These are phyloP conservation scores for Pneumocystis jirovecii DNA, from an alignment of 1,139 yeast species.

Conservation along the genomic window DNA sequence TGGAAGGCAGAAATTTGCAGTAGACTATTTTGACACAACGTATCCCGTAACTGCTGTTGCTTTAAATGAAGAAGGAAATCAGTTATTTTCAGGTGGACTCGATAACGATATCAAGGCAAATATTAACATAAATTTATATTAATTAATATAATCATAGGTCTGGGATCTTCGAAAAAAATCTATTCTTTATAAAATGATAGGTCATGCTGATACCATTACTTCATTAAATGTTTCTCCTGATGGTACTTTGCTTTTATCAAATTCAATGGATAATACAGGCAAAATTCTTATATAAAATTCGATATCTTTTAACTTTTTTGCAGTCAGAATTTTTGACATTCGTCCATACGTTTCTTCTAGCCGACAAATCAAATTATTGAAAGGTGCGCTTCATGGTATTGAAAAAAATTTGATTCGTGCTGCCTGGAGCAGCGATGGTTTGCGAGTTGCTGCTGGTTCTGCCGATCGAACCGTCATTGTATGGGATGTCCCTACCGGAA, in stretches of 20 bases:
- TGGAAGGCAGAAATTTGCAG: slow-evolving; percentile 35
- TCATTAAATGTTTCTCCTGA: slow-evolving; percentile 36
- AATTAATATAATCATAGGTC: not conserved
- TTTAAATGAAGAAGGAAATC: slow-evolving; percentile 26
- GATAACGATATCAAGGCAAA: slow-evolving; percentile 43
- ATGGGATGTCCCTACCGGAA: slow-evolving; percentile 47
- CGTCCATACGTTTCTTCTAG: slow-evolving; percentile 30
- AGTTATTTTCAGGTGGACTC: slow-evolving; percentile 47
- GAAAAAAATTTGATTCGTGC: slow-evolving; percentile 42
- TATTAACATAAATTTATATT: not conserved
- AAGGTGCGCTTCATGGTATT: slow-evolving; percentile 42
- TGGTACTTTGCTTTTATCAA: slow-evolving; percentile 36
- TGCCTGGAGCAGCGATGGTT: slow-evolving; percentile 29
- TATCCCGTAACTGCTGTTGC: slow-evolving; percentile 49
- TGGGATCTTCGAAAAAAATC: slow-evolving; percentile 25
- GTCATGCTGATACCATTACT: slow-evolving; percentile 40
- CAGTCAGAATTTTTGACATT: slow-evolving; percentile 41
- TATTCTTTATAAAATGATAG: slow-evolving; percentile 26
- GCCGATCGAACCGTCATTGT: slow-evolving; percentile 42
- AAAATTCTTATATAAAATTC: not conserved
- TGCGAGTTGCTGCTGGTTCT: slow-evolving; percentile 42
- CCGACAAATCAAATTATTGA: slow-evolving; percentile 35
- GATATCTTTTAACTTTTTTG: not conserved
- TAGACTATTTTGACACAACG: slow-evolving; percentile 29
- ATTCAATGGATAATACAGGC: slow-evolving; percentile 39